Conservation (phyloP, 306 rosid genomes). For the Oemleria cerasiformis region DNA sequence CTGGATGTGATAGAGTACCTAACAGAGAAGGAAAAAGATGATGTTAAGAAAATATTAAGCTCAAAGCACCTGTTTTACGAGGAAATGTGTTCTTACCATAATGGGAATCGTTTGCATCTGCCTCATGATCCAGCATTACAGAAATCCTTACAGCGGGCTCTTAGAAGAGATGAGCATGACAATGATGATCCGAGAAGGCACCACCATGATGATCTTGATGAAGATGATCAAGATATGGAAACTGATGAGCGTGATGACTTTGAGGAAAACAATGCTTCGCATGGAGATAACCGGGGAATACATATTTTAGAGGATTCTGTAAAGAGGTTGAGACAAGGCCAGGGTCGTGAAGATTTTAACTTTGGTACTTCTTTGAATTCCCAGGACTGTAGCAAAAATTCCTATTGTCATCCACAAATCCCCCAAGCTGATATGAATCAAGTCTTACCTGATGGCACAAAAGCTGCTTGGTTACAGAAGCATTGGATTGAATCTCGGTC, state of each 20-base stretch:
- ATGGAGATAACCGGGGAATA: conserved; percentile 45
- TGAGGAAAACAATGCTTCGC: conserved; percentile 61
- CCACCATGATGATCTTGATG: conserved; percentile 66
- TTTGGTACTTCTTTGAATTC: conserved; percentile 47
- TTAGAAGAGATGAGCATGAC: conserved; percentile 67
- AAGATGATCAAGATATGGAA: conserved; percentile 65
- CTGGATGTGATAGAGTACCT: conserved; percentile 68
- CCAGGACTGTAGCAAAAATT: conserved; percentile 48
- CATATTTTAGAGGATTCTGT: conserved; percentile 38
- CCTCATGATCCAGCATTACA: conserved; percentile 88
- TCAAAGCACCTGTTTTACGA: conserved; percentile 87
- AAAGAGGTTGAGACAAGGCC: conserved; percentile 53
- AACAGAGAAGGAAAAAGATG: conserved; percentile 78
- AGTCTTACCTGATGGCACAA: conserved; percentile 48
- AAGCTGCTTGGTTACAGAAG: conserved; percentile 58
- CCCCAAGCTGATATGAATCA: conserved; percentile 47
- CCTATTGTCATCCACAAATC: conserved; percentile 34
- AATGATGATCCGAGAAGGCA: conserved; percentile 58
- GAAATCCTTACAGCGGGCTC: conserved; percentile 73
- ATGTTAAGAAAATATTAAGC: conserved; percentile 72
- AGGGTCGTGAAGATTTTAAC: conserved; percentile 43
- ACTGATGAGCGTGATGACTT: conserved; percentile 62
- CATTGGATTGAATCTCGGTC: conserved; percentile 71
- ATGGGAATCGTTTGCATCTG: conserved; percentile 77
- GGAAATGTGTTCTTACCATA: conserved; percentile 95